These are phyloP conservation scores for Oxytropis ochrocephala DNA, from an alignment of 306 rosid genomes.

Conservation along the genomic window DNA sequence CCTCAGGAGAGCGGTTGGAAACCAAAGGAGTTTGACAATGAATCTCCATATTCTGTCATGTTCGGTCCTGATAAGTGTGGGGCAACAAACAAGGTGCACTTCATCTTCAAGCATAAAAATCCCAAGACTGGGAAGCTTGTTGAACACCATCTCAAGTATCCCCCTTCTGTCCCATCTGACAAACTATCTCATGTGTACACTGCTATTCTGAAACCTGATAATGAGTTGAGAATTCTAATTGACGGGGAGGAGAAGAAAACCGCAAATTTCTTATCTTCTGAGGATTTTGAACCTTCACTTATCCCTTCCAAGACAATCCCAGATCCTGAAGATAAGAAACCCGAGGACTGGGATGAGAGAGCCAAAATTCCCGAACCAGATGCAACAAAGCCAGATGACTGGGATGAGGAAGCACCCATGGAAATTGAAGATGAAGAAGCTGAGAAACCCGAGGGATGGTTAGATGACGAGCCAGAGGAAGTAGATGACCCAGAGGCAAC, in stretches of 20 bases:
- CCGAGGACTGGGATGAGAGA: constrained; percentile 98
- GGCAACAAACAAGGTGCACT: constrained; percentile 94
- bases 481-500: constrained; percentile 84
- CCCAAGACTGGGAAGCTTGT: constrained; percentile 77
- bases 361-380: constrained; percentile 76
- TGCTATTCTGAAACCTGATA: constrained; percentile 58
- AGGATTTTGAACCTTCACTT: constrained; percentile 83
- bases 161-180: constrained; percentile 88
- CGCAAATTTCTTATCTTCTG: constrained; percentile 58
- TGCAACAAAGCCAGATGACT: constrained; percentile 93
- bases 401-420: constrained; percentile 97
- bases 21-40: constrained; percentile 69
- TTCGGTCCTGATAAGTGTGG: constrained; percentile 99
- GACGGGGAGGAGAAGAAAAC: constrained; percentile 57
- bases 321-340: constrained; percentile 92
- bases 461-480: constrained; percentile 96
- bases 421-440: constrained; percentile 89
- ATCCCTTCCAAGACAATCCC: constrained; percentile 85
- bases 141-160: constrained; percentile 82
- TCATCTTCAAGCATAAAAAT: constrained; percentile 89
- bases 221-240: constrained; percentile 34
- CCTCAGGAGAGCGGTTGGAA: constrained; percentile 90
- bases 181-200: constrained; percentile 88
- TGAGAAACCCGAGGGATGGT: constrained; percentile 96
- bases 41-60: constrained; percentile 83